A percentile compares a stretch with the other conserved stretches of the same genome.
Conservation (phyloP, 371 early-diverging fungal species). For the Funneliformis caledonium region DNA sequence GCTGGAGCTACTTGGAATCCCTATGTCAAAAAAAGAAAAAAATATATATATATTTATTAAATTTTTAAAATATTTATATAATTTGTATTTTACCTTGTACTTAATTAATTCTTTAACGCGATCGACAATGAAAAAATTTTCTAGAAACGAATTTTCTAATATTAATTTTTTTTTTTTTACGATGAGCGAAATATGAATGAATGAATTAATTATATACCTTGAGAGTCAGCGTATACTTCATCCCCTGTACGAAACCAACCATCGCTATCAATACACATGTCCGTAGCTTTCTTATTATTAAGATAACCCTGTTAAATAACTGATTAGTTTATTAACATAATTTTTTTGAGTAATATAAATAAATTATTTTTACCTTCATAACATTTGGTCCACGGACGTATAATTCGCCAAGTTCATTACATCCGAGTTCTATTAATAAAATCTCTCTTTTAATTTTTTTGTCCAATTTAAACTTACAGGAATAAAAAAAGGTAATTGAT, state of each 20-base stretch:
- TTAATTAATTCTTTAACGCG: constrained; percentile 81
- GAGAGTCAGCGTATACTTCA: constrained; percentile 51
- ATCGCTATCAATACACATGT: constrained; percentile 61
- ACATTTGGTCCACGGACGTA: constrained; percentile 80
- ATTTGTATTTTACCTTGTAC: constrained; percentile 74
- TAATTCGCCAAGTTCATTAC: constrained; percentile 70
- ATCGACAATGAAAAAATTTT: constrained; percentile 66
- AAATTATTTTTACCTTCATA: constrained; percentile 58
- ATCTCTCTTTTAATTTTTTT: neutral
- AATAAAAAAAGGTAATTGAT: neutral
- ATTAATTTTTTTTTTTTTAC: neutral
- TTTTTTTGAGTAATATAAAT: neutral
- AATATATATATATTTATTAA: constrained; percentile 49
- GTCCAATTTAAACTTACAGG: neutral
- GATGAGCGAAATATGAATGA: constrained; percentile 40
- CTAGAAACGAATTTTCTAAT: constrained; percentile 45
- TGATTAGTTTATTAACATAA: too few species aligned
- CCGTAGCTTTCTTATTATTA: constrained; percentile 72
- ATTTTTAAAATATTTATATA: constrained; percentile 45
- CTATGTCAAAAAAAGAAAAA: neutral
- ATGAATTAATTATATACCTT: constrained; percentile 45
- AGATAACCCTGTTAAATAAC: constrained; percentile 57
- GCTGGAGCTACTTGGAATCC: constrained; percentile 46
- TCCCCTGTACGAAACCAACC: constrained; percentile 88
- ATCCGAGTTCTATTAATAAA: constrained; percentile 53